A percentile compares a stretch with the other conserved stretches of the same genome.
Conservation (phyloP, 2,329 filamentous ascomycete genomes). For the Xylariaceae sp. region DNA sequence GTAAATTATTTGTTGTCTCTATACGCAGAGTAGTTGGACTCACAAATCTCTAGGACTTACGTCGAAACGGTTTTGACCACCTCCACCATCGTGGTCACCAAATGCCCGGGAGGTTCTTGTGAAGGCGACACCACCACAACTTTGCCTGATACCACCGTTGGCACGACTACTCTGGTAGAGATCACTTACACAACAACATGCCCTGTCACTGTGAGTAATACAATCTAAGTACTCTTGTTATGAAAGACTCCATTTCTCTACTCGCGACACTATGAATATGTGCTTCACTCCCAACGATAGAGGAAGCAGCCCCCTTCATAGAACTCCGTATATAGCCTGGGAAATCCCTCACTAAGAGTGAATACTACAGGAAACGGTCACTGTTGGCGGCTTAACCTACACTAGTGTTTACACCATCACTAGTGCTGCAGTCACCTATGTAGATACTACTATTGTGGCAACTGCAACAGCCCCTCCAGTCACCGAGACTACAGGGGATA, state of each 20-base stretch:
- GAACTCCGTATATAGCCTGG: not conserved
- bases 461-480: conserved; percentile 39
- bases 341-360: conserved; percentile 5
- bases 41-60: conserved; percentile 46
- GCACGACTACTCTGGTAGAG: conserved; percentile 44
- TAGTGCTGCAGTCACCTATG: conserved; percentile 21
- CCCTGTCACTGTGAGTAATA: conserved; percentile 32
- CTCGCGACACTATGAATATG: too few relatives aligned
- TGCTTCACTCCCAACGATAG: not conserved
- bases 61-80: conserved; percentile 50
- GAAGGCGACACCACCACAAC: conserved; percentile 44
- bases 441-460: conserved; percentile 24
- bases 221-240: not conserved
- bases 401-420: conserved; percentile 39
- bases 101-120: conserved; percentile 46
- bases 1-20: conserved; percentile 40
- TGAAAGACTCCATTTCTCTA: not conserved
- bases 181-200: conserved; percentile 47
- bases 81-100: conserved; percentile 51
- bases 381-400: conserved; percentile 25
- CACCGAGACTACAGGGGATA: conserved; percentile 45
- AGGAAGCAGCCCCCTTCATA: not conserved
- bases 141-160: conserved; percentile 44
- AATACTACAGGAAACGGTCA: conserved; percentile 21
- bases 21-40: conserved; percentile 10